Percentiles rank a stretch among this genome's conserved stretches.
Evolutionary conservation across 2,329 filamentous ascomycete genomes (phyloP).

Genomic region (Cladosporium sp.): DNA sequence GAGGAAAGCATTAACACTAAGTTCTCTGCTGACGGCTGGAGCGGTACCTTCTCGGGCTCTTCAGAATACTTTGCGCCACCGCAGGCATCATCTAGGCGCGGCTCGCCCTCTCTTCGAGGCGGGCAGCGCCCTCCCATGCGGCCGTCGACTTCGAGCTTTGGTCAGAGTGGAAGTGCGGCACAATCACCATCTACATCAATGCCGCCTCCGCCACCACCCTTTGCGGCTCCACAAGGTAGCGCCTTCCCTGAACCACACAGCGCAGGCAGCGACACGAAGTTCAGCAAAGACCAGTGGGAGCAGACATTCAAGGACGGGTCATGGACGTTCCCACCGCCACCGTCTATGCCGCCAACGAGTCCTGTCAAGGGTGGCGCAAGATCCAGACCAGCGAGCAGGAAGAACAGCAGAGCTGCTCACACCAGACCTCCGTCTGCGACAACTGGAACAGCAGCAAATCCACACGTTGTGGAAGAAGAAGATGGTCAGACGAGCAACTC

Average conservation of each 20-base stretch:
- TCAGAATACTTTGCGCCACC: constrained; percentile 44
- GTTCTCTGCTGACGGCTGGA: constrained; percentile 49
- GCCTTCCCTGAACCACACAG: constrained; percentile 4
- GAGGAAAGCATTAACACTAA: constrained; percentile 52
- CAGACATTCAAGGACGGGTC: constrained; percentile 46
- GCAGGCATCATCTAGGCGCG: constrained; percentile 18
- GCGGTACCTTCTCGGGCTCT: constrained; percentile 46
- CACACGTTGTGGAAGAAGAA: constrained; percentile 36
- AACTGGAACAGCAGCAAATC: constrained; percentile 25
- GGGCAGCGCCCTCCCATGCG: constrained; percentile 12
- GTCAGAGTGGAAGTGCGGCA: not conserved
- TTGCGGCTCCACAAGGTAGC: constrained; percentile 28
- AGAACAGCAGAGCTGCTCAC: constrained; percentile 26
- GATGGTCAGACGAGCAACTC: constrained; percentile 27
- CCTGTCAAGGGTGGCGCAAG: constrained; percentile 29
- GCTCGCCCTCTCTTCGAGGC: constrained; percentile 10
- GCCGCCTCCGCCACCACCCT: constrained; percentile 18
- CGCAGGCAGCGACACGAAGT: constrained; percentile 33
- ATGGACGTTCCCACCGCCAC: constrained; percentile 37
- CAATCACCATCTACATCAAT: constrained; percentile 15
- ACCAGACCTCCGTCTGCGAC: constrained; percentile 21
- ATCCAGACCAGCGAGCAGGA: constrained; percentile 33
- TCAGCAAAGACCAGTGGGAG: constrained; percentile 45
- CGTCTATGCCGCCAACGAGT: constrained; percentile 23
- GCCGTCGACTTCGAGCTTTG: constrained; percentile 9